These are phyloP conservation scores for Anastatica hierochuntica DNA, from an alignment of 345 rosid genomes.

Conservation along the genomic window DNA sequence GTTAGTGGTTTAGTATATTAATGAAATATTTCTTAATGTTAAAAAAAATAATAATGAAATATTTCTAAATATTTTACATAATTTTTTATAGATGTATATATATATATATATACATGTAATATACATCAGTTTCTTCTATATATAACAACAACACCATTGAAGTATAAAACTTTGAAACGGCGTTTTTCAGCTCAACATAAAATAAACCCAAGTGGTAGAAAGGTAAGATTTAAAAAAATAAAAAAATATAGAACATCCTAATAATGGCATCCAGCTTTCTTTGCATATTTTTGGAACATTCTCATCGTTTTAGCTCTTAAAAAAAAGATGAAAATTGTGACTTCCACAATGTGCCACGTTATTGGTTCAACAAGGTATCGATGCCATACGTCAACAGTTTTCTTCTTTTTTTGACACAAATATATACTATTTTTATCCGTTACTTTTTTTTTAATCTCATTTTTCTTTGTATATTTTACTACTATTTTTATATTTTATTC, in stretches of 20 bases:
- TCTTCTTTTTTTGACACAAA: slow-evolving; percentile 9
- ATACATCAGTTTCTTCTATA: too few relatives aligned
- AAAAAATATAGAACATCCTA: slow-evolving; percentile 4
- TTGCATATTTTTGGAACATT: slow-evolving; percentile 31
- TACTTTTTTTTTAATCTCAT: neutral
- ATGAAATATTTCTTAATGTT: too few relatives aligned
- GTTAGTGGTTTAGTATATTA: too few relatives aligned
- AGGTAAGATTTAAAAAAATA: neutral
- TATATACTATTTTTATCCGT: neutral
- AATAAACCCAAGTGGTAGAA: slow-evolving; percentile 14
- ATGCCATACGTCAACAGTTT: slow-evolving; percentile 29
- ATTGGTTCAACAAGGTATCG: slow-evolving; percentile 22
- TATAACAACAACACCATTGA: too few relatives aligned
- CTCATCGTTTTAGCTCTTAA: slow-evolving; percentile 29
- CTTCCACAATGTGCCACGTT: slow-evolving; percentile 39
- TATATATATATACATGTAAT: too few relatives aligned
- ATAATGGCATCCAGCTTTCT: slow-evolving; percentile 44
- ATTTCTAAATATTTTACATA: too few relatives aligned
- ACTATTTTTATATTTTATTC: too few relatives aligned
- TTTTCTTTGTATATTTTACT: too few relatives aligned
- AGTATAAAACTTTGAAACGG: neutral
- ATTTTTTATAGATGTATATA: too few relatives aligned
- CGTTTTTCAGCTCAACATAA: neutral
- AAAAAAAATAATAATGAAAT: too few relatives aligned
- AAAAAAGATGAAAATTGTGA: slow-evolving; percentile 21